phyloP scores from a whole-genome alignment of 495 filamentous ascomycete species.

The Daldinia childiae region DNA sequence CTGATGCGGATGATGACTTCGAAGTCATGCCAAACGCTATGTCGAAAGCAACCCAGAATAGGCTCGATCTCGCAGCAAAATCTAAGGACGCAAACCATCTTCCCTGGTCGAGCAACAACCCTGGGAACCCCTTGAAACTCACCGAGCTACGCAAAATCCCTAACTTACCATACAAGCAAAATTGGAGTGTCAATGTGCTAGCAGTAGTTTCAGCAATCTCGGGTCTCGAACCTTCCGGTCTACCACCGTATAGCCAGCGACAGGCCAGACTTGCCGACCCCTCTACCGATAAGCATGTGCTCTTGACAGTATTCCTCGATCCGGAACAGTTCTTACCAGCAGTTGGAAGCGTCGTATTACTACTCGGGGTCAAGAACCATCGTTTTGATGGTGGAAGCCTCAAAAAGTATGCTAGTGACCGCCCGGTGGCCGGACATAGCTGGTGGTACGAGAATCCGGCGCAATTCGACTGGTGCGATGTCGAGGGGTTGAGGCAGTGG shows the following conservation, averaged over 20 bases:
- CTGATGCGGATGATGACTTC: slow-evolving; percentile 44
- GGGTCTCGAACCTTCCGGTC: slow-evolving; percentile 48
- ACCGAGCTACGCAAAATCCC: slow-evolving; percentile 54
- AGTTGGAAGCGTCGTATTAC: slow-evolving; percentile 53
- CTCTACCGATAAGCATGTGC: slow-evolving; percentile 54
- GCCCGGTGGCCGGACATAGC: slow-evolving; percentile 35
- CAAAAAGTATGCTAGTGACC: slow-evolving; percentile 59
- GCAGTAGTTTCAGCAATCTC: slow-evolving; percentile 54
- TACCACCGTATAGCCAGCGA: slow-evolving; percentile 54
- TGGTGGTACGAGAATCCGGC: slow-evolving; percentile 57
- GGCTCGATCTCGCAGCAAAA: slow-evolving; percentile 24
- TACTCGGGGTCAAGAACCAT: slow-evolving; percentile 60
- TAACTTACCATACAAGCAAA: slow-evolving; percentile 58
- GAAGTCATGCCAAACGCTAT: slow-evolving; percentile 43
- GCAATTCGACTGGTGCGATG: slow-evolving; percentile 55
- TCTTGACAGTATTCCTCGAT: slow-evolving; percentile 57
- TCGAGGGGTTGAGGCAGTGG: slow-evolving; percentile 51
- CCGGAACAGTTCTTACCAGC: slow-evolving; percentile 51
- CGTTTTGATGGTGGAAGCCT: slow-evolving; percentile 57
- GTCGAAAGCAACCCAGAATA: slow-evolving; percentile 32
- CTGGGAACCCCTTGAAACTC: slow-evolving; percentile 49
- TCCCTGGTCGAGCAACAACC: slow-evolving; percentile 44
- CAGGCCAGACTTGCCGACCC: slow-evolving; percentile 54
- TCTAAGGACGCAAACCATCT: slow-evolving; percentile 13
- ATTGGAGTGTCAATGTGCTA: slow-evolving; percentile 59